Conservation (phyloP, 2,329 filamentous ascomycete species). For the Claviceps sp. region DNA sequence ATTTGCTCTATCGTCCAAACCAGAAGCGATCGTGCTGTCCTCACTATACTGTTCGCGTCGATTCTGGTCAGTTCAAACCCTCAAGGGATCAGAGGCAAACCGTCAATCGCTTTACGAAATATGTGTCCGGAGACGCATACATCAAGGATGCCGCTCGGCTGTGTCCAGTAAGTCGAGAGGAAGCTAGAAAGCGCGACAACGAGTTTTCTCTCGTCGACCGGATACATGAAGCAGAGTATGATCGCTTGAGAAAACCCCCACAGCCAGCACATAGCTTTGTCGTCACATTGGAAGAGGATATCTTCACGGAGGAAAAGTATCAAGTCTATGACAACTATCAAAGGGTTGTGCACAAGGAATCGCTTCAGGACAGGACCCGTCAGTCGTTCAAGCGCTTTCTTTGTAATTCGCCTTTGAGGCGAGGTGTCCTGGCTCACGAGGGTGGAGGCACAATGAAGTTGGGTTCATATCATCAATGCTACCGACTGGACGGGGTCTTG, state of each 20-base stretch:
- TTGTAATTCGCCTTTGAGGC: slow-evolving; percentile 53
- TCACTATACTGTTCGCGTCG: slow-evolving; percentile 72
- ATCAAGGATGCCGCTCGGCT: slow-evolving; percentile 47
- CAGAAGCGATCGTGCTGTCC: slow-evolving; percentile 75
- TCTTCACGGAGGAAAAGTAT: slow-evolving; percentile 67
- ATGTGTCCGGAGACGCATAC: slow-evolving; percentile 57
- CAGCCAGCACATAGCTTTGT: slow-evolving; percentile 53
- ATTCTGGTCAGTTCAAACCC: slow-evolving; percentile 50
- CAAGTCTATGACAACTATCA: slow-evolving; percentile 64
- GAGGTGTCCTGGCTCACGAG: slow-evolving; percentile 26
- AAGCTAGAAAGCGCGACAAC: slow-evolving; percentile 47
- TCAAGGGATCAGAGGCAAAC: slow-evolving; percentile 62
- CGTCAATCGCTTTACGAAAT: slow-evolving; percentile 62
- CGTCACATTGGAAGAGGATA: slow-evolving; percentile 56
- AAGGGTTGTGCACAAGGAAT: slow-evolving; percentile 56
- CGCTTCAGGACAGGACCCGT: slow-evolving; percentile 41
- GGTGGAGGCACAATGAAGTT: slow-evolving; percentile 42
- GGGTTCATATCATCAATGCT: slow-evolving; percentile 73
- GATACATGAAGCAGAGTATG: slow-evolving; percentile 55
- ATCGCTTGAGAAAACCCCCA: slow-evolving; percentile 40
- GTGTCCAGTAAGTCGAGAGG: slow-evolving; percentile 55
- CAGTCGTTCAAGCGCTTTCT: slow-evolving; percentile 58
- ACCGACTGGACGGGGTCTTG: slow-evolving; percentile 61
- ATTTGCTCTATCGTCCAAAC: slow-evolving; percentile 64
- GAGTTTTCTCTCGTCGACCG: slow-evolving; percentile 54